These are phyloP conservation scores for Pyricularia pennisetigena DNA, from an alignment of 2,329 filamentous ascomycete genomes.

Conservation along the genomic window DNA sequence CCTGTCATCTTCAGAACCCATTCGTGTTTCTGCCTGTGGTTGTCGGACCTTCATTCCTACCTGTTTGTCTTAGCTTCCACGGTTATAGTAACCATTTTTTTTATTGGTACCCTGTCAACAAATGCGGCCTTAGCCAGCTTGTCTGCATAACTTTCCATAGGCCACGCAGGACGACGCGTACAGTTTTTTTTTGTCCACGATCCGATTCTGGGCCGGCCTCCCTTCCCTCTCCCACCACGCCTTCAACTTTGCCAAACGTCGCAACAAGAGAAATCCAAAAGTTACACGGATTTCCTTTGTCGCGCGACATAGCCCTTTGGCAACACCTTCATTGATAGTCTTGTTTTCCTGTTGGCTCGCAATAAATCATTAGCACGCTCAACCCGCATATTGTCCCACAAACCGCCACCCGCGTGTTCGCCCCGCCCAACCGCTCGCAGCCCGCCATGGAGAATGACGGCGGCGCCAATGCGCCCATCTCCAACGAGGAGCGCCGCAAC, in stretches of 20 bases:
- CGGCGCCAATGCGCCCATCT: conserved; percentile 23
- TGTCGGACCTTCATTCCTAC: neutral
- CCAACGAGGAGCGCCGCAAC: conserved; percentile 36
- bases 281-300: neutral
- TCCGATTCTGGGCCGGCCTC: neutral
- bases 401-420: neutral
- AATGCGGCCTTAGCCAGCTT: neutral
- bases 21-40: neutral
- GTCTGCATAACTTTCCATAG: neutral
- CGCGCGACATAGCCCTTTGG: neutral
- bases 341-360: neutral
- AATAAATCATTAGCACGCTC: neutral
- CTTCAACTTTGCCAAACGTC: neutral
- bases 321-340: neutral
- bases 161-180: neutral
- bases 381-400: neutral
- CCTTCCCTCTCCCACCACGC: neutral
- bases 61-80: neutral
- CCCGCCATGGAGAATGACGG: conserved; percentile 40
- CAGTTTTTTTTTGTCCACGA: neutral
- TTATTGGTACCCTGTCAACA: neutral
- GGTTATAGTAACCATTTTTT: neutral
- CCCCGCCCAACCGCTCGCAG: conserved; percentile 5
- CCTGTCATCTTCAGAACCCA: neutral
- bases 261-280: neutral